These are phyloP conservation scores for Berkeleyomyces rouxiae DNA, from an alignment of 2,329 filamentous ascomycete genomes.

Conservation along the genomic window DNA sequence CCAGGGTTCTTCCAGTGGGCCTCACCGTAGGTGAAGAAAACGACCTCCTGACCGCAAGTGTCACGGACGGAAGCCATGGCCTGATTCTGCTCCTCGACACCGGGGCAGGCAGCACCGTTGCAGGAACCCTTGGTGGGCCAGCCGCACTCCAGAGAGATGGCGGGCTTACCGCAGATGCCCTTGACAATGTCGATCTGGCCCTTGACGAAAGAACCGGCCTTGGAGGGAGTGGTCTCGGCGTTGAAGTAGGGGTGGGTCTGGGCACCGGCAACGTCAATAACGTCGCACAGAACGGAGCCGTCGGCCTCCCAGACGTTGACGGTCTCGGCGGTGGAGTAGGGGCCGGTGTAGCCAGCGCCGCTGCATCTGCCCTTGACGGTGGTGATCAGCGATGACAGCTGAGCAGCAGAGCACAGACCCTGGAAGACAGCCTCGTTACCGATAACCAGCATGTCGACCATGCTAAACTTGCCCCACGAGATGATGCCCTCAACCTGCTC, in stretches of 20 bases:
- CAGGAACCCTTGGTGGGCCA: constrained; percentile 58
- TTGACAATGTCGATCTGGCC: constrained; percentile 56
- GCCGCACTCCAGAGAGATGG: constrained; percentile 76
- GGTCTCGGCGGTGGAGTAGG: constrained; percentile 74
- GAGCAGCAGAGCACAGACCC: constrained; percentile 43
- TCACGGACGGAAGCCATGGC: constrained; percentile 58
- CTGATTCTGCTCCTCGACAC: constrained; percentile 44
- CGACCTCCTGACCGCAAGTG: constrained; percentile 47
- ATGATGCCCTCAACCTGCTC: constrained; percentile 60
- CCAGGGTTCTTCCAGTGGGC: constrained; percentile 69
- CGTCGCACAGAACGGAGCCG: constrained; percentile 44
- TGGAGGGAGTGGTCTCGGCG: constrained; percentile 39
- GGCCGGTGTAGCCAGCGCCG: constrained; percentile 51
- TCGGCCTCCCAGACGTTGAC: constrained; percentile 60
- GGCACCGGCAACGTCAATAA: constrained; percentile 62
- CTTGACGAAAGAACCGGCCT: constrained; percentile 62
- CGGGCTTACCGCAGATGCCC: constrained; percentile 55
- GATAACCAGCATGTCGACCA: constrained; percentile 66
- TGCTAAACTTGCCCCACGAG: constrained; percentile 54
- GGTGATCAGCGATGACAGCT: constrained; percentile 56
- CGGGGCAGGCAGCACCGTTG: constrained; percentile 60
- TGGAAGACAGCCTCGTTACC: constrained; percentile 85
- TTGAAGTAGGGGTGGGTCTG: constrained; percentile 97
- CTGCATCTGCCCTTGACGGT: constrained; percentile 47
- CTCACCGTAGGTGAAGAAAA: constrained; percentile 68